Base-by-base conservation (phyloP, 805 yeast species). In the Suhomyces faveliae region DNA sequence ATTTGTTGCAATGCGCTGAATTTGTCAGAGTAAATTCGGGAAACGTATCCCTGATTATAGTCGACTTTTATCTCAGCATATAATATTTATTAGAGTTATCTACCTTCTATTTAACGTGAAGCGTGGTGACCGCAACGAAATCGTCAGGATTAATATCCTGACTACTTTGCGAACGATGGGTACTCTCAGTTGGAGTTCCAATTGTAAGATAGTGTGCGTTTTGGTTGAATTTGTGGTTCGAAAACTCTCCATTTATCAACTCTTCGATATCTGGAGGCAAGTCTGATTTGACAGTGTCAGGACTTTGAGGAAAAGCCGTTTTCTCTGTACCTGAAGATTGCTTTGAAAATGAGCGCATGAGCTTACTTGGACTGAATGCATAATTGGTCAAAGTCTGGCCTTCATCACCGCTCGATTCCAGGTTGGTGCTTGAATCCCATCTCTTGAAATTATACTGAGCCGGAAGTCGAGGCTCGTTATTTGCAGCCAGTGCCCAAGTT, bases 401-500 rank as follows among this genome's bases (percentile, higher is more conserved):
- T 9, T 23, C 25, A 1, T 37, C 24, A 15, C 12, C 35, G 20
- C 40, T 40, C 20, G 40, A 13, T 2, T 38, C 35, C 13, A 38
- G 25, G 37, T 6, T 15, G 12, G 21, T 33, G 1, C 8, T 15
- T 8, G 37, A 33, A 17, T 17, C 15, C 37, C 21, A 17, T 33
- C 21, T 33, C 12, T 11, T 12, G 21, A 33, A 33, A 17, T 12
- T 17, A 11, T 33, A 33, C 3, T 33, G 37, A 15, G 21, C 5
- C 15, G 37, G 19, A 23, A 17, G 12, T 9, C 13, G 2, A 60
- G 51, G 1, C 74, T 43, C 59, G 47, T 79, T 79, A 56, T 84
- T 83, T 1, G 85, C 74, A 2, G 89, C 72, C 3, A 84, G 71
- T 0, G 97, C 96, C 97, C 97, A 90, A 78, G 90, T 78, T 0